Conservation (phyloP, 192 early-diverging fungal genomes). For the Coemansia sp. region DNA sequence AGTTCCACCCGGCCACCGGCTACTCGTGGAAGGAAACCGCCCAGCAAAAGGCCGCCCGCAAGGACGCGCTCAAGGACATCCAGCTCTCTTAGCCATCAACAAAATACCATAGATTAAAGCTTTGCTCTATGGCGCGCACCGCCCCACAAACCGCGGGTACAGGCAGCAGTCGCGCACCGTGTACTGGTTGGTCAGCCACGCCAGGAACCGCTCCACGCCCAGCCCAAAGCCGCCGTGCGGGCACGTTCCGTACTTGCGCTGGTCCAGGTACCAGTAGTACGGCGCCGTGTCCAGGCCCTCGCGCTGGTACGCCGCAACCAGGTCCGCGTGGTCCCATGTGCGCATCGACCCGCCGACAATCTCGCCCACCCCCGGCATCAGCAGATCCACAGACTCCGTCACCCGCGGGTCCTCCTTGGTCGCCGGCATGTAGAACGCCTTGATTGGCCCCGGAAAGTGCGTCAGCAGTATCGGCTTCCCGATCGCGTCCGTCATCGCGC, state of each 20-base stretch:
- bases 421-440: conserved; percentile 99
- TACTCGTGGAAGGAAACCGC: conserved; percentile 45
- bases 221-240: conserved; percentile 98
- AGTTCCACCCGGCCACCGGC: conserved; percentile 46
- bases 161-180: conserved; percentile 86
- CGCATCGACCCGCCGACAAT: conserved; percentile 98
- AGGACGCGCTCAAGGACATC: conserved; percentile 30
- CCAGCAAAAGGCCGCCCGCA: conserved; percentile 28
- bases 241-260: conserved; percentile 96
- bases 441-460: conserved; percentile 96
- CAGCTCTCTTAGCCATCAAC: background rate
- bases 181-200: conserved; percentile 89
- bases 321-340: conserved; percentile 78
- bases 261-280: conserved; percentile 99
- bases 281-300: conserved; percentile 90
- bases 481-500: conserved; percentile 98
- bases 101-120: background rate
- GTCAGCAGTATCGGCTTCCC: conserved; percentile 90
- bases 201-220: conserved; percentile 94
- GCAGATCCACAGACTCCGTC: conserved; percentile 95
- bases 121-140: conserved; percentile 85
- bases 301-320: conserved; percentile 77
- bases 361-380: conserved; percentile 98
- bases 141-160: conserved; percentile 89
- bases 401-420: conserved; percentile 75